A percentile compares a stretch with the other conserved stretches of the same genome.
phyloP scores from a whole-genome alignment of 805 yeast genomes.

The Lipomyces sp. region DNA sequence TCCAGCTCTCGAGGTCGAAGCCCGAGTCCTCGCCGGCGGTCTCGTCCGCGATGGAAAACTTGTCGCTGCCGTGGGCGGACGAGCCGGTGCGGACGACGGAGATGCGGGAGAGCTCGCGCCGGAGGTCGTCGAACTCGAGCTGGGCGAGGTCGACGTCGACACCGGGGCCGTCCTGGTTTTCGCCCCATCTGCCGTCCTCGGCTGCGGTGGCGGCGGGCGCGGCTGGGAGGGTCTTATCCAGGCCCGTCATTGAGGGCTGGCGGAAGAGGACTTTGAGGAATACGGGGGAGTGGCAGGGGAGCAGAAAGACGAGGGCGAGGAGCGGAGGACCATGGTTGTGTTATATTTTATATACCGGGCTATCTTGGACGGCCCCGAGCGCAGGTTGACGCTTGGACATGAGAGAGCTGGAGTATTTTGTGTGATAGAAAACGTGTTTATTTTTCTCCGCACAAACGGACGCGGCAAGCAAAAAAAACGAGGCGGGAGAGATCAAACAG shows the following conservation, averaged over 20 bases:
- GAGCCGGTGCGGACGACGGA: slow-evolving; percentile 5
- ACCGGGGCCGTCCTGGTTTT: slow-evolving; percentile 15
- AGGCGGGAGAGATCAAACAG: too few species aligned
- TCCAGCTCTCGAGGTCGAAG: slow-evolving; percentile 25
- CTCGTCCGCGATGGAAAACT: slow-evolving; percentile 5
- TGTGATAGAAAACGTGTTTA: too few species aligned
- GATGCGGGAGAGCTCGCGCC: slow-evolving; percentile 24
- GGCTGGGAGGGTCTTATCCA: not conserved
- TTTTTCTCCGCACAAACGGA: too few species aligned
- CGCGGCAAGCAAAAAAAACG: too few species aligned
- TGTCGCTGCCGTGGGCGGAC: slow-evolving; percentile 6
- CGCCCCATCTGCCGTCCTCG: slow-evolving; percentile 29
- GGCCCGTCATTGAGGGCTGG: slow-evolving; percentile 1
- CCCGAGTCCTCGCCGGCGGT: slow-evolving; percentile 1
- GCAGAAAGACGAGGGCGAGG: not conserved
- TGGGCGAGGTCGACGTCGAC: slow-evolving; percentile 22
- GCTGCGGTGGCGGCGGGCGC: slow-evolving; percentile 1
- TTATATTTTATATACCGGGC: too few species aligned
- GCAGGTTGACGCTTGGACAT: too few species aligned
- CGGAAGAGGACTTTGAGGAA: too few species aligned
- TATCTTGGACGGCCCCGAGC: too few species aligned
- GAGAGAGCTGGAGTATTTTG: too few species aligned
- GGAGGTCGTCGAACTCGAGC: slow-evolving; percentile 22
- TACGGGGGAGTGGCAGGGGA: not conserved
- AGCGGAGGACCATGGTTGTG: too few species aligned